Evolutionary conservation across 106 monocot genomes (phyloP), one percentile per base, ranked within the genome.

Genomic region (Allium fistulosum): DNA sequence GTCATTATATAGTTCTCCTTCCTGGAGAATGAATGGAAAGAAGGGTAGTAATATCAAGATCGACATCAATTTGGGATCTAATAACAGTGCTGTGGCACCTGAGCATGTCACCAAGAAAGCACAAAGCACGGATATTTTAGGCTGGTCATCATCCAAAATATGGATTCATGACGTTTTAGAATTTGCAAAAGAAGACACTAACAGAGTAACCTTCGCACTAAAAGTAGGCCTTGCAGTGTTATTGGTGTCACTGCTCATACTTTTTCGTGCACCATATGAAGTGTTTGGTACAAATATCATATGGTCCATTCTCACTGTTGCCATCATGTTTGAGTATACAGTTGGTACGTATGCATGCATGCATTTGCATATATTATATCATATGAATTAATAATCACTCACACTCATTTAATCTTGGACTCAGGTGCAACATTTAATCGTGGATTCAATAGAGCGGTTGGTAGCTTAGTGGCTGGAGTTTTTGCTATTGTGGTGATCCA

Each of bases 241-340:
- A 27, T 80, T 92, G 4, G 80, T 88, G 17, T 92, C 92, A 9
- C 72, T 88, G n/a, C 85, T 92, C 55, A 83, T 92, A 60, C 85
- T 92, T 14, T 61, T 77, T 63, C 69, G 74, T 12, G 79, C 75
- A 15, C 82, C 88, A 0, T 88, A 68, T 13, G 65, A 78, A 4
- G 59, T 84, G 11, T 85, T 88, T 18, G 88, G 88, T 46, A 58
- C 63, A 71, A 62, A 76, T 73, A 78, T 81, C 70, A 80, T 92
- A 49, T 92, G 92, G 92, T 77, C 88, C 56, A 92, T 92, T 18
- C 76, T 92, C 61, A 92, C 92, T 3, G 92, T 92, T 3, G 85
- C 76, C 69, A 78, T 92, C 72, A 85, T 92, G 82, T 88, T 88
- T 61, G 92, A 92, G 51, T 88, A 82, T 75, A 92, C 85, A 4